A percentile compares a stretch with the other conserved stretches of the same genome.
Conservation (phyloP, 1,139 yeast genomes). For the Hyphopichia khmerensis region DNA sequence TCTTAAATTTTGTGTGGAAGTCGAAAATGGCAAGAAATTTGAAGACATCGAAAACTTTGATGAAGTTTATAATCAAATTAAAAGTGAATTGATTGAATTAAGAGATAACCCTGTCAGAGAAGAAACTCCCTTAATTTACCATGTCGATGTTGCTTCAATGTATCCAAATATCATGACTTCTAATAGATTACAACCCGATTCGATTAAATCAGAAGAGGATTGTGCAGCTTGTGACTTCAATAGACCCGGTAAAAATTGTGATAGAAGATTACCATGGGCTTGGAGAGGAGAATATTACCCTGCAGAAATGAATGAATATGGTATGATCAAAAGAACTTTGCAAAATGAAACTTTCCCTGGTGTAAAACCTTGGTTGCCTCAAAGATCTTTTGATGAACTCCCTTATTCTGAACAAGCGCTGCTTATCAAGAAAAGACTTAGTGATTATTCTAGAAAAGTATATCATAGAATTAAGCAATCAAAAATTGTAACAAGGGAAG, state of each 20-base stretch:
- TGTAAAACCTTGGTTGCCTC: conserved; percentile 52
- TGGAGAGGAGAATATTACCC: conserved; percentile 98
- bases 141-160: conserved; percentile 99
- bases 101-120: conserved; percentile 60
- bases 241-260: conserved; percentile 92
- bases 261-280: conserved; percentile 89
- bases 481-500: conserved; percentile 84
- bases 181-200: conserved; percentile 95
- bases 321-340: conserved; percentile 82
- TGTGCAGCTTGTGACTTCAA: conserved; percentile 98
- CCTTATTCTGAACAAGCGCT: conserved; percentile 76
- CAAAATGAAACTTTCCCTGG: conserved; percentile 79
- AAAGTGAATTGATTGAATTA: conserved; percentile 52
- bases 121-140: conserved; percentile 88
- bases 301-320: conserved; percentile 86
- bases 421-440: conserved; percentile 72
- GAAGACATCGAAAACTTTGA: conserved; percentile 76
- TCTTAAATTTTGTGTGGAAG: conserved; percentile 77
- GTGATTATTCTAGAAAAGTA: conserved; percentile 82
- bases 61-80: conserved; percentile 64
- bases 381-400: conserved; percentile 70
- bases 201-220: conserved; percentile 92
- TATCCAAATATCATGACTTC: conserved; percentile 99
- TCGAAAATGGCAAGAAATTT: conserved; percentile 70
- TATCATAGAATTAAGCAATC: conserved; percentile 81